Conservation (phyloP, 345 rosid species). For the Cardamine occulta region DNA sequence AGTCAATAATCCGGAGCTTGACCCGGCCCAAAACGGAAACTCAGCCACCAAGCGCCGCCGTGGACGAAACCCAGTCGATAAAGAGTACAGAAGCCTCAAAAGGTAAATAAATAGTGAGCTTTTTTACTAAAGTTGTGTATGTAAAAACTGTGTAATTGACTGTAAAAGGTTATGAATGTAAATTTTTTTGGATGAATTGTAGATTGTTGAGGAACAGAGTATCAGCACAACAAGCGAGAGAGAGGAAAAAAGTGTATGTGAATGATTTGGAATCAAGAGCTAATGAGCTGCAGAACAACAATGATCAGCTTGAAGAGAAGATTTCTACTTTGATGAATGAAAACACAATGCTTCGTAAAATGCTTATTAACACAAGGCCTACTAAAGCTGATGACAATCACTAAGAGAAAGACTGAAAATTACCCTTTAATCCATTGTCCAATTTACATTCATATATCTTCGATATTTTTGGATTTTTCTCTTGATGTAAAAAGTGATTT, state of each 20-base stretch:
- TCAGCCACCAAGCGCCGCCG: conserved; percentile 47
- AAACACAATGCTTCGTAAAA: conserved; percentile 74
- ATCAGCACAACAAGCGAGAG: conserved; percentile 86
- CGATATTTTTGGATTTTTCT: not conserved
- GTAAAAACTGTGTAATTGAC: not conserved
- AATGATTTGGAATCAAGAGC: conserved; percentile 65
- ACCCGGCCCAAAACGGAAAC: conserved; percentile 40
- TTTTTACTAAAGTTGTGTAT: not conserved
- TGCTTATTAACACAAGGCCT: conserved; percentile 70
- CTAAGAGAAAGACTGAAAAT: not conserved
- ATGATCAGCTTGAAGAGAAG: conserved; percentile 67
- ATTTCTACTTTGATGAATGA: conserved; percentile 68
- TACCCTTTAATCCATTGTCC: conserved; percentile 13
- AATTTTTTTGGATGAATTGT: not conserved
- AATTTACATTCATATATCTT: not conserved
- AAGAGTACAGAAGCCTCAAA: conserved; percentile 72
- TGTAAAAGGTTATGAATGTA: not conserved
- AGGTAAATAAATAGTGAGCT: conserved; percentile 48
- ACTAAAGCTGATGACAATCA: conserved; percentile 57
- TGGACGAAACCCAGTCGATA: conserved; percentile 64
- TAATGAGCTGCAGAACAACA: conserved; percentile 55
- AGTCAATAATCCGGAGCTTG: conserved; percentile 21
- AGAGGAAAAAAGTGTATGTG: conserved; percentile 77
- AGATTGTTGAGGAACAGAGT: conserved; percentile 80
- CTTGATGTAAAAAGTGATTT: not conserved